These are phyloP conservation scores for Pleurotus cornucopiae DNA, from an alignment of 768 basidiomycete species.

Conservation along the genomic window DNA sequence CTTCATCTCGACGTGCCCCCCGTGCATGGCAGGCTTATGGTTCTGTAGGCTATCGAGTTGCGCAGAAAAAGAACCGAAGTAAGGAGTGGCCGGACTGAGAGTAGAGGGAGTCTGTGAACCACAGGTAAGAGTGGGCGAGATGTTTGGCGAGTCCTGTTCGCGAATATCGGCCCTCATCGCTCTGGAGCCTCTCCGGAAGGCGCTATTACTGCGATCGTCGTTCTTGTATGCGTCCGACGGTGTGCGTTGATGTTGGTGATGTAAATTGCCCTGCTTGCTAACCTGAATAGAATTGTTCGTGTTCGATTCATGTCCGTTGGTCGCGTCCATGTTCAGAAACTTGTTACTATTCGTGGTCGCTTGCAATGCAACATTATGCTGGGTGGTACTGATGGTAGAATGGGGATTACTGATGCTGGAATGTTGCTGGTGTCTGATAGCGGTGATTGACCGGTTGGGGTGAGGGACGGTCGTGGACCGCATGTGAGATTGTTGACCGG, in stretches of 20 bases:
- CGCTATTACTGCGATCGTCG: constrained; percentile 5
- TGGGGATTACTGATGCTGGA: constrained; percentile 2
- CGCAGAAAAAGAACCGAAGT: constrained; percentile 54
- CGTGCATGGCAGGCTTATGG: background rate
- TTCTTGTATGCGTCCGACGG: constrained; percentile 2
- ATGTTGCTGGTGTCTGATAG: constrained; percentile 3
- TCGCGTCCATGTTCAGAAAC: constrained; percentile 12
- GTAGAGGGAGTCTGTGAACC: constrained; percentile 63
- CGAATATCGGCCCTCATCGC: constrained; percentile 20
- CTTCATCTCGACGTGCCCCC: background rate
- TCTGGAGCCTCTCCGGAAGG: background rate
- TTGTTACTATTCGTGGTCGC: constrained; percentile 8
- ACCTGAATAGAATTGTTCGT: constrained; percentile 13
- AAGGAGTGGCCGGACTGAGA: constrained; percentile 68
- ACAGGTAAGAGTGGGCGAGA: constrained; percentile 68
- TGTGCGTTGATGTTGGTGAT: constrained; percentile 10
- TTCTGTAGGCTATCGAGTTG: constrained; percentile 5
- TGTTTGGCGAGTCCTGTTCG: constrained; percentile 43
- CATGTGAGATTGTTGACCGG: background rate
- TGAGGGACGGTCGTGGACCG: constrained; percentile 5
- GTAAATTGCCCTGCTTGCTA: constrained; percentile 12
- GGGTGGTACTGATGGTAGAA: background rate
- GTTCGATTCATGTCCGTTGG: constrained; percentile 11
- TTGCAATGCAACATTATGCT: background rate
- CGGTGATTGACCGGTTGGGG: background rate